Base-by-base conservation (phyloP, 805 yeast species). In the Wickerhamomyces subpelliculosus region DNA sequence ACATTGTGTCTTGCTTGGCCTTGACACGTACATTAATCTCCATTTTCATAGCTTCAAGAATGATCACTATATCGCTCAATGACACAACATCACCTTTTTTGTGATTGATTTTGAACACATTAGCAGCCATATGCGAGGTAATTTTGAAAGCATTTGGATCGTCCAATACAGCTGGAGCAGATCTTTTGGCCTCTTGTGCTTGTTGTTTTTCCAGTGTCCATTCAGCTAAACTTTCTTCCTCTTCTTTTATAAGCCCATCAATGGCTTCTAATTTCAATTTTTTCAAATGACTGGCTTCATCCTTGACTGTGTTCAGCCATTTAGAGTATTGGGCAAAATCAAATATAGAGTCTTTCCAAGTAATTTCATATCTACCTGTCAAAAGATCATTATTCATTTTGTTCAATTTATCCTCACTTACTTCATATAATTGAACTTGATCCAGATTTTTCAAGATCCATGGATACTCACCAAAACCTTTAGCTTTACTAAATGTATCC, bases 41-140 rank as follows among this genome's bases (percentile, higher is more conserved):
- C 64, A 60, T 60, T 31, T 60, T 60, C 65, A 60, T 60, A 6
- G 65, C 61, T 42, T 60, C 65, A 11, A 60, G 39, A 33, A 60
- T 44, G 13, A 58, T 38, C 18, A 54, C 29, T 14, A 47, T 47
- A 37, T 56, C 60, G 18, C 46, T 50, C 2, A 23, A 30, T 4
- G 41, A 34, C 8, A 58, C 36, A 2, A 25, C 34, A 32, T 49
- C 58, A 16, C 56, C 63, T 19, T 44, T 49, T n/a, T 37, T 38
- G 12, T 39, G 41, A 27, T 52, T 50, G 20, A 60, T 47, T 40
- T 59, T 60, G 43, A 58, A 60, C 16, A 60, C 55, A 43, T 56
- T 60, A 2, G 63, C 61, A 11, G 63, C 49, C 65, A 60, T 60
- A 5, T 44, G 45, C 7, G 60, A 41, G n/a, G 34, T n/a, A 13